Conservation (phyloP, 768 basidiomycete genomes). For the Thelephora aurantiotincta region DNA sequence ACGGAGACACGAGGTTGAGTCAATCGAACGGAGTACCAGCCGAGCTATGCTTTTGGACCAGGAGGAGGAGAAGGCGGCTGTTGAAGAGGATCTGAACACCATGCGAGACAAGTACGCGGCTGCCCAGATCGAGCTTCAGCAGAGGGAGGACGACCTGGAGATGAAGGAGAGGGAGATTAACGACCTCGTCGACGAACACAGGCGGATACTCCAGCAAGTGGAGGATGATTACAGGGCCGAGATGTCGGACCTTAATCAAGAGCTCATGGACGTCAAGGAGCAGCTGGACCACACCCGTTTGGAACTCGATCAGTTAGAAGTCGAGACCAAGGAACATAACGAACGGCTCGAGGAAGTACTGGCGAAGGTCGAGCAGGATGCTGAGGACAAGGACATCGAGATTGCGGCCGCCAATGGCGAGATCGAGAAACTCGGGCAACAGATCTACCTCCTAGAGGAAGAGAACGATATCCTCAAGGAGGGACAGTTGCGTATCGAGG, state of each 20-base stretch:
- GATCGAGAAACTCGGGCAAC: conserved; percentile 66
- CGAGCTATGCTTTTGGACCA: conserved; percentile 59
- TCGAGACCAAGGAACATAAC: conserved; percentile 54
- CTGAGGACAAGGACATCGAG: conserved; percentile 69
- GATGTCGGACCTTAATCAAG: background rate
- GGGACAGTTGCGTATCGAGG: conserved; percentile 48
- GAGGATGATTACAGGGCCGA: conserved; percentile 85
- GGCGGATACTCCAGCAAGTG: conserved; percentile 54
- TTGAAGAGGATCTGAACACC: conserved; percentile 68
- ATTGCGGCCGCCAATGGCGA: conserved; percentile 60
- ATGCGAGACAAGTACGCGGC: conserved; percentile 68
- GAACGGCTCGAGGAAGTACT: conserved; percentile 63
- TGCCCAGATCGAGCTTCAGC: conserved; percentile 67
- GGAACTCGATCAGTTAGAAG: conserved; percentile 62
- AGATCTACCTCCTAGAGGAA: conserved; percentile 75
- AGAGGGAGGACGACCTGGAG: conserved; percentile 80
- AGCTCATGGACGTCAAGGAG: conserved; percentile 33
- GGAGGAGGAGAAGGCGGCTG: conserved; percentile 58
- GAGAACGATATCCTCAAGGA: conserved; percentile 68
- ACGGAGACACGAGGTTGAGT: conserved; percentile 45
- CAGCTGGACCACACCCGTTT: conserved; percentile 66
- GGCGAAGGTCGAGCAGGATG: conserved; percentile 63
- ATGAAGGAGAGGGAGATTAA: conserved; percentile 65
- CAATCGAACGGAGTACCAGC: conserved; percentile 58
- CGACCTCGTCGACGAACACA: conserved; percentile 62